These are phyloP conservation scores for Colletotrichum truncatum DNA, from an alignment of 2,329 filamentous ascomycete species.

Conservation along the genomic window DNA sequence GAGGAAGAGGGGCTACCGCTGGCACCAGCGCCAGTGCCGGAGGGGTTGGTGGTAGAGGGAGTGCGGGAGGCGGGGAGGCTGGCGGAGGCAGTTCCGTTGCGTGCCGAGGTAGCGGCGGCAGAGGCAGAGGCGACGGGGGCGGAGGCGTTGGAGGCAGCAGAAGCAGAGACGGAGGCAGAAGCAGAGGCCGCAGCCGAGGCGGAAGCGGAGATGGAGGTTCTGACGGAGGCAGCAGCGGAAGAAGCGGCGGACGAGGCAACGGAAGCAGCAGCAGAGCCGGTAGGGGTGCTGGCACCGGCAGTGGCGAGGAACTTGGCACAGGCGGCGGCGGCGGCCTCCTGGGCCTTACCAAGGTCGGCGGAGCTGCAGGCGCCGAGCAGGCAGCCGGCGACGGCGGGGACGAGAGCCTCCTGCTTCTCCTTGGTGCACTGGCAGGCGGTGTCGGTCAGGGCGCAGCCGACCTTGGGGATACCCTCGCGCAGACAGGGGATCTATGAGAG, in stretches of 20 bases:
- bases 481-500: constrained; percentile 44
- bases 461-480: constrained; percentile 41
- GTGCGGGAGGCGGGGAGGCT: neutral
- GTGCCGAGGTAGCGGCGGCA: constrained; percentile 30
- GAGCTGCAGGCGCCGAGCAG: constrained; percentile 44
- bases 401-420: constrained; percentile 41
- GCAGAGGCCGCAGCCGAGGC: constrained; percentile 44
- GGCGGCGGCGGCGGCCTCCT: constrained; percentile 38
- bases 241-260: neutral
- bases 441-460: constrained; percentile 47
- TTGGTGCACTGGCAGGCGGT: constrained; percentile 49
- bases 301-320: constrained; percentile 35
- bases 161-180: constrained; percentile 33
- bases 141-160: constrained; percentile 28
- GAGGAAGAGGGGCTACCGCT: neutral
- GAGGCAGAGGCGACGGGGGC: neutral
- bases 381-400: constrained; percentile 41
- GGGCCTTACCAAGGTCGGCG: constrained; percentile 41
- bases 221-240: neutral
- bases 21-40: constrained; percentile 10
- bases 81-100: neutral
- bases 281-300: neutral
- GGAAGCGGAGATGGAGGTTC: constrained; percentile 36
- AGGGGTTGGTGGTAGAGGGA: neutral
- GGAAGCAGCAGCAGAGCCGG: neutral